Conservation (phyloP, 345 rosid genomes). For the Streptanthus diversifolius region DNA sequence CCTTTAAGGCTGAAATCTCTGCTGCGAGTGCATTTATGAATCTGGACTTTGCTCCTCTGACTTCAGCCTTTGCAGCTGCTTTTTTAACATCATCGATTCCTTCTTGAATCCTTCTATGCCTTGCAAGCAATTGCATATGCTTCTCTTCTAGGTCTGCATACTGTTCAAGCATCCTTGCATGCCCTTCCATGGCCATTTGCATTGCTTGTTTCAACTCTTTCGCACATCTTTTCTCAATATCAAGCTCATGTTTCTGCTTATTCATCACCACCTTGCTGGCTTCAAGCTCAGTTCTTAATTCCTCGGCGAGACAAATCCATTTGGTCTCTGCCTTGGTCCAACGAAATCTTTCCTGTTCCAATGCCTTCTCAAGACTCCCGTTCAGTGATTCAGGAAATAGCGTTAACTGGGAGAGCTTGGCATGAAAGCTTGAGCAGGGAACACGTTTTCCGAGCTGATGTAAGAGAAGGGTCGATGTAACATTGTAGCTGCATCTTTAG, state of each 20-base stretch:
- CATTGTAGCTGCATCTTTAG: slow-evolving; percentile 68
- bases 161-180: slow-evolving; percentile 84
- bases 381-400: slow-evolving; percentile 42
- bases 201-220: slow-evolving; percentile 78
- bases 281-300: slow-evolving; percentile 68
- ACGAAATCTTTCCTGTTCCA: slow-evolving; percentile 51
- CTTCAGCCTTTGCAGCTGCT: slow-evolving; percentile 78
- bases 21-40: slow-evolving; percentile 83
- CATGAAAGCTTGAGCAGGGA: slow-evolving; percentile 42
- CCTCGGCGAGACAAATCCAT: slow-evolving; percentile 81
- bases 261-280: slow-evolving; percentile 3
- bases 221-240: slow-evolving; percentile 63
- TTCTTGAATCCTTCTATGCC: slow-evolving; percentile 74
- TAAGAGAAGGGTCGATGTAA: slow-evolving; percentile 59
- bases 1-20: slow-evolving; percentile 72
- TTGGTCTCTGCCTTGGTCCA: slow-evolving; percentile 80
- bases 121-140: slow-evolving; percentile 75
- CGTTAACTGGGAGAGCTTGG: slow-evolving; percentile 43
- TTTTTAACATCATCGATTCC: slow-evolving; percentile 85
- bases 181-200: slow-evolving; percentile 86
- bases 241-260: slow-evolving; percentile 57
- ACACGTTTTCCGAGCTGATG: slow-evolving; percentile 37
- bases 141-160: slow-evolving; percentile 85
- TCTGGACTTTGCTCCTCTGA: slow-evolving; percentile 74
- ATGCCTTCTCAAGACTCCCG: slow-evolving; percentile 46